Base-by-base conservation (phyloP, 1,284 basidiomycete species). In the Clitocybe nebularis region DNA sequence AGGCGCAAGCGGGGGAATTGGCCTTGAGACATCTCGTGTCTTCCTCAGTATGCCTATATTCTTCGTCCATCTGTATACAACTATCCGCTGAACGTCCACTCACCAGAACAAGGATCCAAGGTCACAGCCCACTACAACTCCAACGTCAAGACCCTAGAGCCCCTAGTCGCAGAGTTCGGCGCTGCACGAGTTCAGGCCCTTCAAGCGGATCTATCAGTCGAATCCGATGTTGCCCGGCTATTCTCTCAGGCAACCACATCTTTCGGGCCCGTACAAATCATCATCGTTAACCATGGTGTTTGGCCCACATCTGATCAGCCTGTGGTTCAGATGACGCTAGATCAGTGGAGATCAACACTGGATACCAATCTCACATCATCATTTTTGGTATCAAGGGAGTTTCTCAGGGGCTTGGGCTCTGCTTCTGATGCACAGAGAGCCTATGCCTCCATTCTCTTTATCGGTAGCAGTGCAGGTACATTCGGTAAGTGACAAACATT, bases 101-200 rank as follows among this genome's bases (percentile, higher is more conserved):
- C 8, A 34, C 13, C 55, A 86, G 82, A 77, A 26, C 77, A 82
- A 51, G 83, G 82, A 3, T 81, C 85, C 3, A 73, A 72, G 46
- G 83, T 89, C 5, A 79, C 82, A 0, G 84, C 83, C 0, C 84
- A 88, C 55, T 89, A 82, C 61, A 81, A 86, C 59, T 72, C 74
- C 8, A 79, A 72, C 32, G 52, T 63, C 11, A 55, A 60, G 0
- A 60, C 77, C 0, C 62, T 86, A 8, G 58, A 70, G 5, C 60
- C 67, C 1, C 63, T 84, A 11, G 41, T 63, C 10, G 54, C 55
- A 7, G 57, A 65, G 38, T 72, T 67, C 44, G 63, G 63, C 10
- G 48, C 62, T 3, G 50, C 54, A n/a, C 61, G 60, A 11, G 14
- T 77, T 4, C 64, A 69, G 24, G 48, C 65, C 9, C 60, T 74